Base-by-base conservation (phyloP, 179 eudicot genomes). In the Amaranthus tricolor region DNA sequence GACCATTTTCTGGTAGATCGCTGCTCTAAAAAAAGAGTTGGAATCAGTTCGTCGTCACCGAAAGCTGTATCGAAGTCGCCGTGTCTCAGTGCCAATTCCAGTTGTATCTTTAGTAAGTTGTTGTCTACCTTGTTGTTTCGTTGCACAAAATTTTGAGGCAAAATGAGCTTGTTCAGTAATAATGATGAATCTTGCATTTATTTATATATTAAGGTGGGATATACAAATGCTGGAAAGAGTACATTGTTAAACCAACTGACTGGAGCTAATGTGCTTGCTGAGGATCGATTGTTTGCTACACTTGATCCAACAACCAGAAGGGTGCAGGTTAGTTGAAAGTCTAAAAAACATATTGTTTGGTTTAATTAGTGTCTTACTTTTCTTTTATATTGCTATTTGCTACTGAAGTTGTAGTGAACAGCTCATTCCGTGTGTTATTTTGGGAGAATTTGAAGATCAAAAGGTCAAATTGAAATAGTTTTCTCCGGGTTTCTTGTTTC, bases 181-280 rank as follows among this genome's bases (percentile, higher is more conserved):
- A 6, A 72, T 67, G 63, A 49, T 53, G 47, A 55, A 50, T 16
- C 16, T 69, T 70, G 47, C 31, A 53, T 64, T 69, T 53, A 40
- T 78, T 40, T n/a, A 19, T 63, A 74, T 17, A 66, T 72, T 53
- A 77, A 93, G 99, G 97, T 93, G 71, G 99, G 99, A 57, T 95
- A 95, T 84, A 95, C 99, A 82, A 95, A 95, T 91, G 99, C 99
- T 74, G 99, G 99, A 79, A 95, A 95, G 86, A 95, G 99, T 83
- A 95, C 97, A 49, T 89, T 95, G 73, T 77, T 95, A 78, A 95
- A 95, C 84, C 90, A 63, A 69, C 77, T 95, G 82, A 95, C 99
- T 76, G 99, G 99, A 54, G 95, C 99, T 73, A 76, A 87, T 80
- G 99, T 95, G 82, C 97, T 95, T 79, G 99, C 98, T 48, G 99